Base-by-base conservation (phyloP, 768 basidiomycete species). In the Trametes cinnabarina region DNA sequence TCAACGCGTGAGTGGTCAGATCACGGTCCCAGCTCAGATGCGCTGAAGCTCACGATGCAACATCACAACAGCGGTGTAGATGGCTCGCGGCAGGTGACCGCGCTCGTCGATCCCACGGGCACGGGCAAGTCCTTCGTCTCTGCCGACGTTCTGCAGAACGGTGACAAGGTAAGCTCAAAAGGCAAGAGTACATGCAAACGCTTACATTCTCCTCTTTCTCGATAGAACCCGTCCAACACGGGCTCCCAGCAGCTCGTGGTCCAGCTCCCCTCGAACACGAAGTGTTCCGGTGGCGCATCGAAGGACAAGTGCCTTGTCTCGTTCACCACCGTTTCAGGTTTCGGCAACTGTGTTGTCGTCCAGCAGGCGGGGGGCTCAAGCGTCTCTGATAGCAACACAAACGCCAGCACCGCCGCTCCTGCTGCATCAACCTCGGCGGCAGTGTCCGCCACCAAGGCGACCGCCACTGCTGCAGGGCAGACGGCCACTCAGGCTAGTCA, bases 271-370 rank as follows among this genome's bases (percentile, higher is more conserved):
- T 67, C 77, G 23, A 77, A 76, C 20, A 81, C 78, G 4, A 76
- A 67, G 48, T 84, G 83, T 66, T 74, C 77, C 7, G 82, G 82
- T 52, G 83, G 82, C 35, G 32, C 68, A 1, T 58, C 68, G 7
- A 69, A 72, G 4, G 73, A 82, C 66, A 71, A 74, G 22, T 85
- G 82, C 68, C 71, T 85, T 48, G 79, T 75, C 71, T 76, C 79
- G 22, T 80, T 83, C 63, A 75, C 71, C 43, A 79, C 81, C 17
- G 68, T 76, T n/a, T 75, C 72, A 19, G 78, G 79, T 20, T 83
- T 82, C 67, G 82, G 82, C 47, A 82, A 81, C 65, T 84, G 82
- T 57, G 75, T 79, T 6, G 80, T 75, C 30, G 79, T 83, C 30
- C 64, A 64, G 10, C 74, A 78, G 50, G 66, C 62, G 28, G 60